Conservation (phyloP, 257 asterid species). For the Solanum rostratum region DNA sequence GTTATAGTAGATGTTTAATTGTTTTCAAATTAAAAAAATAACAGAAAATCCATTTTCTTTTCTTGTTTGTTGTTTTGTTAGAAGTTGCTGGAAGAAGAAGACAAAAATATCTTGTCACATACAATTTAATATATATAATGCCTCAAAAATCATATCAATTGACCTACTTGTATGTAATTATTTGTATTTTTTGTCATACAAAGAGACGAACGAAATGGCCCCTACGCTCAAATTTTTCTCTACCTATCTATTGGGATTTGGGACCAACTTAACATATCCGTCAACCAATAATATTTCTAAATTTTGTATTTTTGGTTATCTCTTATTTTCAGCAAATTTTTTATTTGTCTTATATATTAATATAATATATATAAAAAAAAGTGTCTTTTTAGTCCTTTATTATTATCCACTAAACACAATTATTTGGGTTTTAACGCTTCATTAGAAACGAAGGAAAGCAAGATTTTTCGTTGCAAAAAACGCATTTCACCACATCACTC, state of each 20-base stretch:
- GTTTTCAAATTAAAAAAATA: not conserved
- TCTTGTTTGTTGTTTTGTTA: not conserved
- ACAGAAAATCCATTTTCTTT: not conserved
- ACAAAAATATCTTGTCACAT: not conserved
- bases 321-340: not conserved
- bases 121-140: not conserved
- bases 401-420: not conserved
- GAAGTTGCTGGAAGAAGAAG: not conserved
- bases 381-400: not conserved
- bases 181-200: not conserved
- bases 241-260: constrained; percentile 25
- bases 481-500: too few relatives aligned
- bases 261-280: constrained; percentile 19
- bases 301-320: not conserved
- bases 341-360: not conserved
- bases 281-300: not conserved
- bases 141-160: not conserved
- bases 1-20: not conserved
- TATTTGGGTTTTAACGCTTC: too few relatives aligned
- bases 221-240: constrained; percentile 38
- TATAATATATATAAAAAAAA: not conserved
- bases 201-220: constrained; percentile 19
- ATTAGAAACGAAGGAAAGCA: too few relatives aligned
- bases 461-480: too few relatives aligned
- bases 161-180: not conserved